Conservation (phyloP, 495 filamentous ascomycete species). For the Cercophora sp. region DNA sequence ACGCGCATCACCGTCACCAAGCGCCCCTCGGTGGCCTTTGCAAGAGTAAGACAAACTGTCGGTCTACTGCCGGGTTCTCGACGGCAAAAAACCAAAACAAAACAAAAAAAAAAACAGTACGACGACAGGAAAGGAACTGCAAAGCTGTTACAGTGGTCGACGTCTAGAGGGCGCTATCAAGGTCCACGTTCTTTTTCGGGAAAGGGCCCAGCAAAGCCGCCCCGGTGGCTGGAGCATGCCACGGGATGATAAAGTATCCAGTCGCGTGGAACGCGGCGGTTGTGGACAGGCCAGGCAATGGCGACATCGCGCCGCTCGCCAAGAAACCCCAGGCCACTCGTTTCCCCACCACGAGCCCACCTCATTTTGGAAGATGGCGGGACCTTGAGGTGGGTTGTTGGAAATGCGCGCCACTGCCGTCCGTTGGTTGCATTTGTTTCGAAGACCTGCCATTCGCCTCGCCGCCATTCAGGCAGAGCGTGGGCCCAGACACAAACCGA, state of each 20-base stretch:
- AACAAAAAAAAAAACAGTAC: no score
- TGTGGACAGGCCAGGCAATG: slow-evolving; percentile 5
- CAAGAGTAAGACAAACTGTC: no score
- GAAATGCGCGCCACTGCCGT: no score
- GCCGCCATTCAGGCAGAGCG: not conserved
- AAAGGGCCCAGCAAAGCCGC: not conserved
- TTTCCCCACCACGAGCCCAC: slow-evolving; percentile 6
- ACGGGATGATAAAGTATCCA: slow-evolving; percentile 3
- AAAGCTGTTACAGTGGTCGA: no score
- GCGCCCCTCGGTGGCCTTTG: not conserved
- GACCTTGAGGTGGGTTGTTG: not conserved
- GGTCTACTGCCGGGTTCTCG: no score
- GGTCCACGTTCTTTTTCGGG: no score
- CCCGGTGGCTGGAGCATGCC: not conserved
- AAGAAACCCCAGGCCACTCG: not conserved
- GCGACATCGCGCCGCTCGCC: slow-evolving; percentile 3
- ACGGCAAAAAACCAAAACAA: no score
- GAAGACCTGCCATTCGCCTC: not conserved
- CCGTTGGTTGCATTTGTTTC: no score
- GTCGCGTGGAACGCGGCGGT: slow-evolving; percentile 4
- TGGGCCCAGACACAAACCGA: slow-evolving; percentile 10
- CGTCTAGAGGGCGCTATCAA: no score
- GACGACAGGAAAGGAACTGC: no score
- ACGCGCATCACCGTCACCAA: not conserved
- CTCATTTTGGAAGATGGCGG: slow-evolving; percentile 7